Evolutionary conservation across 164 flowering plant genomes (phyloP), one percentile per base, ranked within the genome.

Genomic region (Cinnamomum micranthum): DNA sequence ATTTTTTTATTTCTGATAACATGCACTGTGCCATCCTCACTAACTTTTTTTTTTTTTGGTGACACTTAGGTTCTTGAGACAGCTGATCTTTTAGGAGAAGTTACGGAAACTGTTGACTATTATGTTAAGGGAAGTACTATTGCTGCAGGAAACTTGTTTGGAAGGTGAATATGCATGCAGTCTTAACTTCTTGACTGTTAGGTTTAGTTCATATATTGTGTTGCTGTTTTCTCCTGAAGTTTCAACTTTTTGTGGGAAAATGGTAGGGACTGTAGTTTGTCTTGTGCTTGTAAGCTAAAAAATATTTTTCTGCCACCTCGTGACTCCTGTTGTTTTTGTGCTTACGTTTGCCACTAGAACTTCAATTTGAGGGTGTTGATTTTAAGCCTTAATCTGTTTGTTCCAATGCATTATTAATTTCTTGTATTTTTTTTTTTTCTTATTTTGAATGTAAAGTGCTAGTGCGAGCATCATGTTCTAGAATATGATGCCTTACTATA

Each of bases 141-240:
- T 81, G 93, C 92, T 69, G 98, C 94, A 3, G 99, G 99, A 27
- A 96, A 96, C 81, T 85, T 96, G 77, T 96, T 94, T 88, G 98
- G 99, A 82, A 91, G 99, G 99, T 95, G 71, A 75, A 33, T n/a
- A 35, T 72, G 52, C 35, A 10, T 65, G 23, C 4, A 9, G 6
- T 47, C 13, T 69, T 41, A 41, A 63, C 65, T 22, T n/a, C 3
- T 63, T 22, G 23, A n/a, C 65, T 63, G n/a, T 63, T 63, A 22
- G 65, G 25, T 63, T 23, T 23, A 41, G 11, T 7, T 41, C 11
- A 9, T 41, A 41, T 41, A 55, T 55, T 19, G n/a, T 15, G 15
- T 55, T 55, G 17, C n/a, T 14, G 20, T 55, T 15, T 55, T 20
- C 60, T 12, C 60, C n/a, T 55, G 12, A 55, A 55, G n/a, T 55